Conservation (phyloP, 495 filamentous ascomycete species). For the Penicillium antarcticum region DNA sequence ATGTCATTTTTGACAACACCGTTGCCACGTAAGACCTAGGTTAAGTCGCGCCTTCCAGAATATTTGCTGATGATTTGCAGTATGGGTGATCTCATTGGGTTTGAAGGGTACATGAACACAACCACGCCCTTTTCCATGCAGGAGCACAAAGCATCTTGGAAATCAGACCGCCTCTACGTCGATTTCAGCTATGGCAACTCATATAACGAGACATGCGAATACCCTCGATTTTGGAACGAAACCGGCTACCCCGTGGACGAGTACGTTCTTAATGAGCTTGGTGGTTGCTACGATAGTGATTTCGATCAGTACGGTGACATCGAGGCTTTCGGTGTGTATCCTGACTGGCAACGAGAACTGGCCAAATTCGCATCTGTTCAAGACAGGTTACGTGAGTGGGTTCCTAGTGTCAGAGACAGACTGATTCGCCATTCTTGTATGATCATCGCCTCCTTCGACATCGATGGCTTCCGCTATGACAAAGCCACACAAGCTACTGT, state of each 20-base stretch:
- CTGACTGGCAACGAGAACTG: constrained; percentile 65
- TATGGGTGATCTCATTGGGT: constrained; percentile 67
- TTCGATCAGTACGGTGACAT: constrained; percentile 71
- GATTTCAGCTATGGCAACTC: constrained; percentile 62
- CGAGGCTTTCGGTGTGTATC: constrained; percentile 65
- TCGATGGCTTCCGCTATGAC: constrained; percentile 69
- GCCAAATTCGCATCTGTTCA: constrained; percentile 74
- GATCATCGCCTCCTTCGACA: constrained; percentile 59
- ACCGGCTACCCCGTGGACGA: constrained; percentile 52
- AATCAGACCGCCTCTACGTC: constrained; percentile 53
- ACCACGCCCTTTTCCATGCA: constrained; percentile 57
- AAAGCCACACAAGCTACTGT: constrained; percentile 66
- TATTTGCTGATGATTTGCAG: constrained; percentile 17
- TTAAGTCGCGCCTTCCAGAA: neutral
- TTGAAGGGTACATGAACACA: constrained; percentile 61
- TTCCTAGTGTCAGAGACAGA: constrained; percentile 55
- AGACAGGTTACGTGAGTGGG: constrained; percentile 71
- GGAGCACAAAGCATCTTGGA: constrained; percentile 60
- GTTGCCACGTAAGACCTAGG: constrained; percentile 58
- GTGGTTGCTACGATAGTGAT: constrained; percentile 66
- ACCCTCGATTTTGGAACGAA: constrained; percentile 66
- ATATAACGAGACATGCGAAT: constrained; percentile 57
- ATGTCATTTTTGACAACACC: constrained; percentile 70
- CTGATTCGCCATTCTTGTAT: constrained; percentile 66
- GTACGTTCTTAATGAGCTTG: constrained; percentile 40